Base-by-base conservation (phyloP, 768 basidiomycete genomes). In the Psilocybe tampanensis region DNA sequence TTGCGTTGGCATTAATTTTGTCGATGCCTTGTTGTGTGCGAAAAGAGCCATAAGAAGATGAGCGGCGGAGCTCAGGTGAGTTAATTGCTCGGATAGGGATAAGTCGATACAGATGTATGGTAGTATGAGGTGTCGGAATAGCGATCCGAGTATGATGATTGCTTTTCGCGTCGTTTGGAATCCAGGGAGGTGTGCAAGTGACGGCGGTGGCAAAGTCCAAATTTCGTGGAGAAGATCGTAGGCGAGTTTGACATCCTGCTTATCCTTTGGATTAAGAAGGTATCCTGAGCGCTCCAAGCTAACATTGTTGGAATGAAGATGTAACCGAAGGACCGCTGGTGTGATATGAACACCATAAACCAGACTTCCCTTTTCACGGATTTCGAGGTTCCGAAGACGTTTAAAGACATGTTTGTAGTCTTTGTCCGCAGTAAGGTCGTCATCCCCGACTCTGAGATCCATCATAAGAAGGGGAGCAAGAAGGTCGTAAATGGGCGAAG, bases 361-460 rank as follows among this genome's bases (percentile, higher is more conserved):
- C 1, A 58, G 44, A 23, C 64, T 44, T 19, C 69, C 68, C 21
- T 52, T 47, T 11, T 32, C 12, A 21, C 64, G 61, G 42, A 69
- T 54, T 13, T 63, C 44, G 1, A 68, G 60, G 44, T 61, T 63
- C 15, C 60, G 65, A n/a, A 44, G 19, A 0, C 59, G 56, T 52
- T 69, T 69, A 60, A 72, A 57, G 34, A 69, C 44, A 56, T 74
- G 62, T 60, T 70, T 69, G 59, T 51, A 58, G 60, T 69, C 68
- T 50, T 69, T 71, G 54, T 71, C 64, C 0, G 48, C 36, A 0
- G 69, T 72, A 5, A 71, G 41, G 34, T 72, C 68, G 36, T 72
- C 65, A 5, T 62, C 47, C 3, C 71, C 71, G 36, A 66, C 62
- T 1, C 44, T 43, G 1, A 66, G 45, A 50, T 72, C 61, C 62